Conservation (phyloP, 106 monocot genomes). For the Phalaenopsis aphrodite region DNA sequence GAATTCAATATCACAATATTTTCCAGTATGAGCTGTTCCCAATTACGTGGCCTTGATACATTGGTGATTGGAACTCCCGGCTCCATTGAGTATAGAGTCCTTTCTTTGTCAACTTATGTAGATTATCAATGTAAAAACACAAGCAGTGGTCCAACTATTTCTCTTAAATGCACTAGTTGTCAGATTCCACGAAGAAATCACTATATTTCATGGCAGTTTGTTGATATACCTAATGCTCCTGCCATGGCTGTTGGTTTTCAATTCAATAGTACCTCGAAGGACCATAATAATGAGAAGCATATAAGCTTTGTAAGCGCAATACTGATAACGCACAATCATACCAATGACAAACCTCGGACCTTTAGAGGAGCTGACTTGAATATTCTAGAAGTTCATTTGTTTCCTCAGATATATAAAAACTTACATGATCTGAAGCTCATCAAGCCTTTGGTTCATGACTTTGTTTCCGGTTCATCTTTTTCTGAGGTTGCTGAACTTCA, state of each 20-base stretch:
- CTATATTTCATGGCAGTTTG: conserved; percentile 88
- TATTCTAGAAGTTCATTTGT: conserved; percentile 78
- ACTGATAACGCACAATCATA: conserved; percentile 39
- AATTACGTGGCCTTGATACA: conserved; percentile 55
- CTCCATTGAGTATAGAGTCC: conserved; percentile 57
- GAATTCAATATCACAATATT: conserved; percentile 84
- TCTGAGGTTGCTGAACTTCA: conserved; percentile 50
- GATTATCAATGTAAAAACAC: conserved; percentile 66
- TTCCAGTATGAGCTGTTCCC: conserved; percentile 89
- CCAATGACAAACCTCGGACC: conserved; percentile 38
- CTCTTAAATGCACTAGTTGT: conserved; percentile 74
- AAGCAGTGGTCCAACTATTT: conserved; percentile 66
- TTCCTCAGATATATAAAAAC: conserved; percentile 63
- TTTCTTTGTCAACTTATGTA: conserved; percentile 44
- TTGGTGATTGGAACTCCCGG: conserved; percentile 65
- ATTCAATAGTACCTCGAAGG: conserved; percentile 71
- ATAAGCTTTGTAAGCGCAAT: conserved; percentile 73
- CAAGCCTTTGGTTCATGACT: conserved; percentile 84
- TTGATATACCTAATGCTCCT: conserved; percentile 79
- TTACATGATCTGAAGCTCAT: conserved; percentile 52
- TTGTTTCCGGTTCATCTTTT: conserved; percentile 69
- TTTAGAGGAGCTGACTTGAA: conserved; percentile 70
- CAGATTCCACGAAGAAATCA: conserved; percentile 64
- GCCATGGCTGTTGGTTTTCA: conserved; percentile 84
- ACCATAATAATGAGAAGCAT: conserved; percentile 44